Evolutionary conservation across 305 asterid species (phyloP).

Genomic region (Striga hermonthica): DNA sequence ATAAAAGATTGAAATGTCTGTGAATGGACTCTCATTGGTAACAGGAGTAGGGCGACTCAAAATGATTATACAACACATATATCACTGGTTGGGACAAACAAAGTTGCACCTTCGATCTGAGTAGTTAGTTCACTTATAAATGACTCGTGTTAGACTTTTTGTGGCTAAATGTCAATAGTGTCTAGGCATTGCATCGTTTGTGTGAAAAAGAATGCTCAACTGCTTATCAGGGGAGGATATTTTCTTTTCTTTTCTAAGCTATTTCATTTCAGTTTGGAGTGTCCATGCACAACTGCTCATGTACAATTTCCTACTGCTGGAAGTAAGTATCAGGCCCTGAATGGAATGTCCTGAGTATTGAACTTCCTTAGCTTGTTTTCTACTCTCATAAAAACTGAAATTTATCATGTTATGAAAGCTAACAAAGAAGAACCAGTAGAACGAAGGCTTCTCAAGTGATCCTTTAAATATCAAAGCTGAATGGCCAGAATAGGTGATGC

Average conservation of each 20-base stretch:
- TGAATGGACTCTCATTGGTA: neutral
- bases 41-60: neutral
- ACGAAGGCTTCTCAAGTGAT: no score
- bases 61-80: neutral
- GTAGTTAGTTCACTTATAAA: neutral
- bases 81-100: neutral
- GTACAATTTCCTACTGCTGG: no score
- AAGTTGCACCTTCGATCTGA: neutral
- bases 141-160: neutral
- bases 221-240: neutral
- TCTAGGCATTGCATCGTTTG: neutral
- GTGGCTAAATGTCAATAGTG: neutral
- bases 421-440: neutral
- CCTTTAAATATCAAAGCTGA: no score
- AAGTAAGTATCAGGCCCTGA: neutral
- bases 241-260: neutral
- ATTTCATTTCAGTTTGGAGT: no score
- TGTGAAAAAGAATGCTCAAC: slow-evolving; percentile 2
- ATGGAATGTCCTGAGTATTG: neutral
- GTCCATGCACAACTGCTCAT: no score
- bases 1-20: neutral
- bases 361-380: neutral
- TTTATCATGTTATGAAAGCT: neutral
- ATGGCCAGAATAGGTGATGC: no score
- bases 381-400: neutral